Evolutionary conservation across 78 protist genomes (phyloP).

Genomic region (Tieghemostelium lacteum): DNA sequence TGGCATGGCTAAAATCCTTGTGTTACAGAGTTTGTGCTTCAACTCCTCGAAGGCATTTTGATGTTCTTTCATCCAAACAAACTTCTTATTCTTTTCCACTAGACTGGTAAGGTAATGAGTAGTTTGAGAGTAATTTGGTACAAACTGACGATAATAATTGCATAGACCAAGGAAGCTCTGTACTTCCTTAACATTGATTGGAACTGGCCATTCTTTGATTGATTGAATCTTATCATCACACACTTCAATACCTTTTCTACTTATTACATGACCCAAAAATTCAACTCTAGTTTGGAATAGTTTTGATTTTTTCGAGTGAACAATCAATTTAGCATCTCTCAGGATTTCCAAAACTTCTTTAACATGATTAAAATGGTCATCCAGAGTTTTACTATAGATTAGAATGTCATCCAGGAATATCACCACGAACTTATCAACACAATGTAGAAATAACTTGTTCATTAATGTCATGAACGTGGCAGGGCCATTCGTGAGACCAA

Average conservation of each 20-base stretch:
- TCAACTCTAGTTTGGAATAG: background rate
- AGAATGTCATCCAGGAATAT: background rate
- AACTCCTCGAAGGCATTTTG: background rate
- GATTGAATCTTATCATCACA: background rate
- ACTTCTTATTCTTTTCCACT: background rate
- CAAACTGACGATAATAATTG: background rate
- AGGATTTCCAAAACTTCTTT: background rate
- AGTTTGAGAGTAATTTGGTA: background rate
- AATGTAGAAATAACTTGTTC: background rate
- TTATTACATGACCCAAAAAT: background rate
- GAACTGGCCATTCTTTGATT: background rate
- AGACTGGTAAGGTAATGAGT: background rate
- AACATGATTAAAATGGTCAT: background rate
- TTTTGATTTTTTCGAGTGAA: background rate
- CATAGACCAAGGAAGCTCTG: background rate
- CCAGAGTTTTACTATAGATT: background rate
- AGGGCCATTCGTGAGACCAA: conserved; percentile 44
- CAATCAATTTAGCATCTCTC: background rate
- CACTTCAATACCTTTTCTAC: background rate
- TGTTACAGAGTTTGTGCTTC: background rate
- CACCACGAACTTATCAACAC: background rate
- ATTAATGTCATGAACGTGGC: background rate
- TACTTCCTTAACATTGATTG: background rate
- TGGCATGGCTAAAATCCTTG: background rate
- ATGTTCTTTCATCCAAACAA: background rate